Conservation (phyloP, 805 yeast species). For the Hanseniaspora lindneri region DNA sequence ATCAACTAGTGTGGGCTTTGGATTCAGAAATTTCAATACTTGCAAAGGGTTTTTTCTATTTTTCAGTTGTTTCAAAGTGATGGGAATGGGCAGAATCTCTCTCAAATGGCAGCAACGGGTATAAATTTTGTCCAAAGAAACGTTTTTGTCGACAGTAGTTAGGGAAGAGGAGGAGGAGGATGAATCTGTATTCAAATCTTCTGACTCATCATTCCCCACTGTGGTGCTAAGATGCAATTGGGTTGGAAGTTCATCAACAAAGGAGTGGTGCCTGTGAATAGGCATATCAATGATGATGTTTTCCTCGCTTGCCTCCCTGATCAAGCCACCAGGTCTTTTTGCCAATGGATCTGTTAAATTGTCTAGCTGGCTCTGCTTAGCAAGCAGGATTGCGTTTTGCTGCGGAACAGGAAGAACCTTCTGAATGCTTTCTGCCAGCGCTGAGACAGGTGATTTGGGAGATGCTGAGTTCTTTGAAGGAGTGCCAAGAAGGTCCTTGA, state of each 20-base stretch:
- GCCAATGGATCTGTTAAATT: conserved; percentile 8
- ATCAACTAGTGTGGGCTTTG: conserved; percentile 83
- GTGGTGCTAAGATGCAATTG: conserved; percentile 17
- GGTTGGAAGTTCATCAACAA: conserved; percentile 28
- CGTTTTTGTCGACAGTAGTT: conserved; percentile 16
- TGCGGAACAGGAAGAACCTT: conserved; percentile 10
- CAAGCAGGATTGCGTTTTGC: background rate
- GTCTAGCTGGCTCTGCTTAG: background rate
- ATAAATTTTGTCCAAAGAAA: conserved; percentile 53
- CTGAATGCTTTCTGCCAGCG: conserved; percentile 12
- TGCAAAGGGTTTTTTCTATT: conserved; percentile 43
- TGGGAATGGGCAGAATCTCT: conserved; percentile 85
- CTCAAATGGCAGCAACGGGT: conserved; percentile 88
- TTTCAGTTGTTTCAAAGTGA: conserved; percentile 70
- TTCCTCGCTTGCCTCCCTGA: conserved; percentile 19
- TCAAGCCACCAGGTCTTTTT: conserved; percentile 18
- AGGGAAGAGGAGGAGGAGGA: background rate
- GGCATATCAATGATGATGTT: conserved; percentile 58
- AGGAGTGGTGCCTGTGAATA: conserved; percentile 47
- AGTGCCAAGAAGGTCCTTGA: background rate
- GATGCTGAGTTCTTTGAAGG: conserved; percentile 1
- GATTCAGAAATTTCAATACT: conserved; percentile 60
- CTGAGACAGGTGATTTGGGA: conserved; percentile 5
- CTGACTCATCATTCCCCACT: conserved; percentile 25
- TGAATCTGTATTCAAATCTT: conserved; percentile 10